Percentiles rank a stretch among this genome's conserved stretches.
Conservation (phyloP, 1,139 yeast species). For the Hanseniaspora sp. region DNA sequence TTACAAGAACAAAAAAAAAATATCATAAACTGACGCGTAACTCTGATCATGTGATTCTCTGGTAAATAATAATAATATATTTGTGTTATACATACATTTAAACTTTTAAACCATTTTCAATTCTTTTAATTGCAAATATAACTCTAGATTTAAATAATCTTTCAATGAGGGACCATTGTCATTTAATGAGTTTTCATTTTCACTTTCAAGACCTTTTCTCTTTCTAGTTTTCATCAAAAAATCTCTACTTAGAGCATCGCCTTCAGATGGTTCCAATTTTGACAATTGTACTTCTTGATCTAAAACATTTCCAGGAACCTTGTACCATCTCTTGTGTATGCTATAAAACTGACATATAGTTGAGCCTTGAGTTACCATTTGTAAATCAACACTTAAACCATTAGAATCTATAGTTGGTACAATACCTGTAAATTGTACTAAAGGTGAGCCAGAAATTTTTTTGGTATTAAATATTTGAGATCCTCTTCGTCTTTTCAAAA, state of each 20-base stretch:
- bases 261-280: conserved; percentile 63
- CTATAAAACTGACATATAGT: conserved; percentile 61
- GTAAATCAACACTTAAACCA: conserved; percentile 78
- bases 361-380: conserved; percentile 67
- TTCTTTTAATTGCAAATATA: conserved; percentile 38
- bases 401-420: conserved; percentile 84
- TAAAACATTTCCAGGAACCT: conserved; percentile 86
- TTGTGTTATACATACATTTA: no score
- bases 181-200: conserved; percentile 22
- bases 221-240: conserved; percentile 79
- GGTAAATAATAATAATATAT: no score
- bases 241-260: conserved; percentile 67
- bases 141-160: conserved; percentile 55
- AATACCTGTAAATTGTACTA: conserved; percentile 49
- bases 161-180: conserved; percentile 51
- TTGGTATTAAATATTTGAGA: conserved; percentile 40
- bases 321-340: conserved; percentile 48
- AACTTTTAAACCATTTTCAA: conserved; percentile 1
- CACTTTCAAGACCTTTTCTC: conserved; percentile 67
- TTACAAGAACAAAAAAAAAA: neutral
- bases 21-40: neutral
- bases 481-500: conserved; percentile 56
- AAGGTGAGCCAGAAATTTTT: conserved; percentile 66
- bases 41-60: no score
- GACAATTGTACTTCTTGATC: conserved; percentile 56